Evolutionary conservation across 176 grass and related monocot species (phyloP).

Genomic region (Oropetium thomaeum): DNA sequence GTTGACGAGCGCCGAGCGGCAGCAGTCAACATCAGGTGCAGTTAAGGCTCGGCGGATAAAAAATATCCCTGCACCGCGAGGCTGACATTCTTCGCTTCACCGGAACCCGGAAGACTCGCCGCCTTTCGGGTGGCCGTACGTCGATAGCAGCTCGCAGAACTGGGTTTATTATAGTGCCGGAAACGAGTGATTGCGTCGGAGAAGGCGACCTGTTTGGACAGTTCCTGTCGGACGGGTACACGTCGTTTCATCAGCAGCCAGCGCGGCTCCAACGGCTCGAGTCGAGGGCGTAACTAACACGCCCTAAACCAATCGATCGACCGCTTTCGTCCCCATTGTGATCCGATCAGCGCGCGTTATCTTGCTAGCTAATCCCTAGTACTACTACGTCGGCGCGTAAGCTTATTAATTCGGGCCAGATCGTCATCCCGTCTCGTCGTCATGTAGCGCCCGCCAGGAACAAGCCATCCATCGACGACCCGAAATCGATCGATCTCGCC

Average conservation of each 20-base stretch:
- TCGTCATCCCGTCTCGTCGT: not conserved
- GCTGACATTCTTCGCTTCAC: constrained; percentile 3
- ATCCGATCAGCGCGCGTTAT: not conserved
- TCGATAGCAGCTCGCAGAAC: constrained; percentile 7
- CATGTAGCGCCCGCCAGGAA: not conserved
- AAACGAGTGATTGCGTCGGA: constrained; percentile 8
- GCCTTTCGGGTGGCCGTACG: constrained; percentile 32
- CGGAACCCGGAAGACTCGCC: constrained; percentile 19
- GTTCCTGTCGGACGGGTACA: constrained; percentile 20
- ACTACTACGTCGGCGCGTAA: no score
- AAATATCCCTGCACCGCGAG: not conserved
- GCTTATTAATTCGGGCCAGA: constrained; percentile 17
- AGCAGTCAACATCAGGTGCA: constrained; percentile 21
- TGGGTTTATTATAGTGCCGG: not conserved
- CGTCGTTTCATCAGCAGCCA: not conserved
- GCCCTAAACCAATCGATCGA: constrained; percentile 2
- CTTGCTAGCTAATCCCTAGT: no score
- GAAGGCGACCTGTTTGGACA: constrained; percentile 28
- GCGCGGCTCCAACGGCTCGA: constrained; percentile 8
- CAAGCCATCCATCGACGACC: not conserved
- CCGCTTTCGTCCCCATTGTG: not conserved
- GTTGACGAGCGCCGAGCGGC: constrained; percentile 20
- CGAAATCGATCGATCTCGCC: no score
- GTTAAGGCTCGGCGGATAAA: not conserved
- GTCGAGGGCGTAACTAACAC: constrained; percentile 22